Conservation (phyloP, 1,284 basidiomycete species). For the Apiotrichum siamense region DNA sequence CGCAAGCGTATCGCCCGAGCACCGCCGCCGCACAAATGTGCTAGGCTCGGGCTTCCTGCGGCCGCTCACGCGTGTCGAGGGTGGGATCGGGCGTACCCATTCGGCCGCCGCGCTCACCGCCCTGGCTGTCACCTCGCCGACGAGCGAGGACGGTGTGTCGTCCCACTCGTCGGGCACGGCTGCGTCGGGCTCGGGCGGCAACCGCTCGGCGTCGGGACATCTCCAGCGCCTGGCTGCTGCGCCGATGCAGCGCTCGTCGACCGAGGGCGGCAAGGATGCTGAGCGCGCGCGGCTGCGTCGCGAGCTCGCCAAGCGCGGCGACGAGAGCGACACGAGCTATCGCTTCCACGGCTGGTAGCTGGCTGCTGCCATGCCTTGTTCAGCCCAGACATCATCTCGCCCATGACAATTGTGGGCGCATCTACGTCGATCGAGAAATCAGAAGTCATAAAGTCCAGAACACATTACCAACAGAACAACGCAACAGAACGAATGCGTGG, state of each 20-base stretch:
- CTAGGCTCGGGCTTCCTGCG: slow-evolving; percentile 34
- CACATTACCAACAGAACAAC: no score
- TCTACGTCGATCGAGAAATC: no score
- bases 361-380: background rate
- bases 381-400: no score
- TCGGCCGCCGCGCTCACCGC: slow-evolving; percentile 21
- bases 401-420: no score
- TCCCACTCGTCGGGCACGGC: background rate
- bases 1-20: slow-evolving; percentile 12
- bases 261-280: slow-evolving; percentile 23
- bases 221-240: slow-evolving; percentile 17
- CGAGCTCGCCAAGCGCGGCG: slow-evolving; percentile 24
- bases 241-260: slow-evolving; percentile 32
- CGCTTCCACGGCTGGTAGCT: slow-evolving; percentile 40
- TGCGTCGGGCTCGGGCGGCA: no score
- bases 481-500: no score
- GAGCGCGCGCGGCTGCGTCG: slow-evolving; percentile 18
- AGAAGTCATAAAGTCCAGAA: no score
- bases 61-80: slow-evolving; percentile 33
- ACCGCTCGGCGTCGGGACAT: background rate
- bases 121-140: background rate
- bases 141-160: background rate
- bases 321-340: slow-evolving; percentile 36
- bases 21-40: slow-evolving; percentile 22
- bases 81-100: slow-evolving; percentile 18